A percentile compares a stretch with the other conserved stretches of the same genome.
Evolutionary conservation across 2,329 filamentous ascomycete species (phyloP).

Genomic region (Byssochlamys sp.): DNA sequence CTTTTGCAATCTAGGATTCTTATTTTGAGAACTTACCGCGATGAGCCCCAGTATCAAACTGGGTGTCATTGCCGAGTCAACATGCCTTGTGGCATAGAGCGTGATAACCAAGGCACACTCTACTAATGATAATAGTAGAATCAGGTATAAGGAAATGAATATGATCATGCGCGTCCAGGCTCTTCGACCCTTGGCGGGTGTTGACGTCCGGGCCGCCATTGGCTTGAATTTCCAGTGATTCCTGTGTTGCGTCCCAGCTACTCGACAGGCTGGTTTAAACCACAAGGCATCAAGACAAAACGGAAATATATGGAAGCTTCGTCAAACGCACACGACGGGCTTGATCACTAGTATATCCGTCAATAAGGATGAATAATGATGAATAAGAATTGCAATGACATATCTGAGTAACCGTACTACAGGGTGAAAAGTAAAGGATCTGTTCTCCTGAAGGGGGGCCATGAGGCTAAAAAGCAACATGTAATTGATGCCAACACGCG

Average conservation of each 20-base stretch:
- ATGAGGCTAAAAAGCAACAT: slow-evolving; percentile 6
- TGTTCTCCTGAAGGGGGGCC: neutral
- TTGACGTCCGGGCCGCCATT: slow-evolving; percentile 11
- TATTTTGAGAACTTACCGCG: slow-evolving; percentile 15
- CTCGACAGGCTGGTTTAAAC: neutral
- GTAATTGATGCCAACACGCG: slow-evolving; percentile 7
- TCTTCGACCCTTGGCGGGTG: slow-evolving; percentile 15
- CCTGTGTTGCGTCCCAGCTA: slow-evolving; percentile 1
- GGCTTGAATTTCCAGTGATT: slow-evolving; percentile 2
- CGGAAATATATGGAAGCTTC: neutral
- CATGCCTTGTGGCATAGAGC: slow-evolving; percentile 23
- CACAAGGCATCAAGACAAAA: neutral
- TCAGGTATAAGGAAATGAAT: slow-evolving; percentile 25
- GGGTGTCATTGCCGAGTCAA: slow-evolving; percentile 29
- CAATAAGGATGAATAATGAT: neutral
- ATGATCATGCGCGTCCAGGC: slow-evolving; percentile 28
- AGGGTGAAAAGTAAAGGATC: neutral
- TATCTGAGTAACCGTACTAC: neutral
- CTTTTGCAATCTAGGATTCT: neutral
- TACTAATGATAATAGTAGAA: slow-evolving; percentile 26
- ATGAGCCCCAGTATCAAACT: slow-evolving; percentile 28
- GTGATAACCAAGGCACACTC: slow-evolving; percentile 26
- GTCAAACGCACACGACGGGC: neutral
- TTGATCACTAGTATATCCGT: neutral
- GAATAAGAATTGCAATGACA: neutral